Percentiles rank a stretch among this genome's conserved stretches.
Conservation (phyloP, 441 rosid genomes). For the Codiaeum variegatum region DNA sequence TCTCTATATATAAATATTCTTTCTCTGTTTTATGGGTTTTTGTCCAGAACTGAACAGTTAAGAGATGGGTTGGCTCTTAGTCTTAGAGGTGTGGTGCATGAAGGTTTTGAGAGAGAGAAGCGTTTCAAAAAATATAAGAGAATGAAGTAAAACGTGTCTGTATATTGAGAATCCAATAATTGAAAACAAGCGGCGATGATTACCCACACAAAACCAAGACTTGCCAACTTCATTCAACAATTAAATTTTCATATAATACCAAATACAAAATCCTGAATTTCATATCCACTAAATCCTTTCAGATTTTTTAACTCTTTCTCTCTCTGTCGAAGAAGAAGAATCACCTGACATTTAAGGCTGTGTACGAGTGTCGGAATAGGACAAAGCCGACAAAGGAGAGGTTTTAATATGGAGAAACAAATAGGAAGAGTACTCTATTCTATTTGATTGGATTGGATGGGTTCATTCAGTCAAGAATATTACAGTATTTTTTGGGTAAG, state of each 20-base stretch:
- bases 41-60: not conserved
- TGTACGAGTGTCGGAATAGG: constrained; percentile 7
- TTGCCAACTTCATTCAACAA: constrained; percentile 20
- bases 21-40: not conserved
- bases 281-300: constrained; percentile 23
- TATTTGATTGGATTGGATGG: not conserved
- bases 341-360: constrained; percentile 8
- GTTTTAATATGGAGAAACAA: constrained; percentile 10
- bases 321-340: not conserved
- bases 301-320: constrained; percentile 17
- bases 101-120: constrained; percentile 14
- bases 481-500: constrained; percentile 8
- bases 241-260: constrained; percentile 13
- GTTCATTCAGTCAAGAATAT: not conserved
- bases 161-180: constrained; percentile 18
- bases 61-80: constrained; percentile 2
- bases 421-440: not conserved
- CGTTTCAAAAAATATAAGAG: constrained; percentile 14
- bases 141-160: constrained; percentile 23
- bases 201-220: constrained; percentile 16
- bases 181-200: constrained; percentile 27
- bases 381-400: constrained; percentile 1
- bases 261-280: constrained; percentile 19
- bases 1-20: not conserved
- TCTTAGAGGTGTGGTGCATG: constrained; percentile 20